Percentiles rank a stretch among this genome's conserved stretches.
Conservation (phyloP, 2,329 filamentous ascomycete genomes). For the Cordyceps fumosorosea region DNA sequence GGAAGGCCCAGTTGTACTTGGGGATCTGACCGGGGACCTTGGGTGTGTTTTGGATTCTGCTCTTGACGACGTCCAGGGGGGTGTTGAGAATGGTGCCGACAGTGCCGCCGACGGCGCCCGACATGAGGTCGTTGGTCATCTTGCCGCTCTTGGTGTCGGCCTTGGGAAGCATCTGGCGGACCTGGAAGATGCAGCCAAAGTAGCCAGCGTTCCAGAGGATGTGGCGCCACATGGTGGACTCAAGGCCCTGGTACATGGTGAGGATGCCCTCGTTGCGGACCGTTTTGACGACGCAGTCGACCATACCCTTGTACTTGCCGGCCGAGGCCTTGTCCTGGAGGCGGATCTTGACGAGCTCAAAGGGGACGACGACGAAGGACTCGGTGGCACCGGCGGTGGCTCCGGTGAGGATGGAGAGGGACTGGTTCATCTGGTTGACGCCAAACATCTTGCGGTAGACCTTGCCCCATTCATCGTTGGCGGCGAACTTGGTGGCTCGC, state of each 20-base stretch:
- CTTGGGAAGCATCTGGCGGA: slow-evolving; percentile 74
- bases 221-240: slow-evolving; percentile 95
- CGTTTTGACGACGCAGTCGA: slow-evolving; percentile 77
- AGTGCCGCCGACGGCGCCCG: slow-evolving; percentile 82
- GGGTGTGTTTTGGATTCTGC: slow-evolving; percentile 88
- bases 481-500: slow-evolving; percentile 96
- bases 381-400: slow-evolving; percentile 94
- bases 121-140: slow-evolving; percentile 80
- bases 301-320: slow-evolving; percentile 75
- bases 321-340: slow-evolving; percentile 93
- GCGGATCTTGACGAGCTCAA: slow-evolving; percentile 97
- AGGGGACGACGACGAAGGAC: slow-evolving; percentile 93
- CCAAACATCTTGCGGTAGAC: slow-evolving; percentile 87
- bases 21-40: slow-evolving; percentile 73
- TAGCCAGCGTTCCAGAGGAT: slow-evolving; percentile 86
- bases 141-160: slow-evolving; percentile 74
- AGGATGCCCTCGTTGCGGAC: slow-evolving; percentile 75
- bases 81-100: slow-evolving; percentile 88
- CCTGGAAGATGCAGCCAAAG: slow-evolving; percentile 98
- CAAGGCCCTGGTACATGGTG: slow-evolving; percentile 92
- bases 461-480: slow-evolving; percentile 97
- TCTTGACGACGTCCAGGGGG: slow-evolving; percentile 96
- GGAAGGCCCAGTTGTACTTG: slow-evolving; percentile 99
- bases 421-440: slow-evolving; percentile 80
- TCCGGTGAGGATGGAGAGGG: slow-evolving; percentile 85